Evolutionary conservation across 129 eudicot species (phyloP).

Genomic region (Cynara cardunculus): DNA sequence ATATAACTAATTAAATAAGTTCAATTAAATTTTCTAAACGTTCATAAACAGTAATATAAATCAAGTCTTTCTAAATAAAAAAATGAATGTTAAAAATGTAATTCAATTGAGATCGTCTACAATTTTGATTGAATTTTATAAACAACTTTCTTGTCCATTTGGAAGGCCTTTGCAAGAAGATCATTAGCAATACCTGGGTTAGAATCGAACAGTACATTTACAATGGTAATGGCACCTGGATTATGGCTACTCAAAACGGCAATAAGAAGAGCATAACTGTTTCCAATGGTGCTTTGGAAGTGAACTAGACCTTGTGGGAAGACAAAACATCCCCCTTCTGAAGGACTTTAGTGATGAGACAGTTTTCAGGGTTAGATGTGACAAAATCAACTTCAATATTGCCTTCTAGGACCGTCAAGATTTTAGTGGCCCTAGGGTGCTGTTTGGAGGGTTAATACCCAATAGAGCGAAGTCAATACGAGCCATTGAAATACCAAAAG

Average conservation of each 20-base stretch:
- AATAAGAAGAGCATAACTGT: slow-evolving; percentile 21
- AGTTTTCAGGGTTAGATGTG: not conserved
- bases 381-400: not conserved
- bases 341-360: not conserved
- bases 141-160: not conserved
- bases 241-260: slow-evolving; percentile 43
- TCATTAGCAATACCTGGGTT: not conserved
- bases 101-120: too few relatives aligned
- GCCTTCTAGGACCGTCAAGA: not conserved
- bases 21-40: too few relatives aligned
- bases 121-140: not conserved
- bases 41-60: too few relatives aligned
- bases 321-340: not conserved
- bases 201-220: slow-evolving; percentile 20
- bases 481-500: not conserved
- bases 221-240: slow-evolving; percentile 30
- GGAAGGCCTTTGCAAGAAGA: slow-evolving; percentile 26
- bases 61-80: too few relatives aligned
- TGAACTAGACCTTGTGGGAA: slow-evolving; percentile 19
- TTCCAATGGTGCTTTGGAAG: slow-evolving; percentile 24
- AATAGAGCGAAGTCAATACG: not conserved
- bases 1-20: too few relatives aligned
- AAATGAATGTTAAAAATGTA: too few relatives aligned
- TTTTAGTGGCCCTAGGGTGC: not conserved
- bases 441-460: not conserved